Evolutionary conservation across 2,329 filamentous ascomycete species (phyloP), one percentile per base, ranked within the genome.

Genomic region (Sclerotiophoma versabilis): DNA sequence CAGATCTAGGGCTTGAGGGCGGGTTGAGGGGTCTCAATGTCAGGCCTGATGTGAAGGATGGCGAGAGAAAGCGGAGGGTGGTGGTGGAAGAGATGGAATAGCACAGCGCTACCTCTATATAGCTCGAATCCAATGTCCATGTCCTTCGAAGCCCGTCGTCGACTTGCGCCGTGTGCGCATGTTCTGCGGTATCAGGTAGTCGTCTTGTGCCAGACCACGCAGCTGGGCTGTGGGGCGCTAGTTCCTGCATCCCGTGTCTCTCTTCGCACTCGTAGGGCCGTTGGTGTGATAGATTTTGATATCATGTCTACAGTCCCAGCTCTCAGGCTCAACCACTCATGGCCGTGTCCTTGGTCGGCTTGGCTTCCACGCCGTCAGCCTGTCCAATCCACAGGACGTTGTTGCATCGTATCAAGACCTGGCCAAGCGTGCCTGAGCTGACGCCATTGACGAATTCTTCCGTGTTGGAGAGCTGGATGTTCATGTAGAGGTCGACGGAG

Each of bases 401-500:
- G 79, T 98, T 98, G 79, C 92, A 96, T 89, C 93, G 83, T 71
- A 99, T 98, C 69, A 99, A 77, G 38, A 99, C 93, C 78, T 96
- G 90, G 6, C 95, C 95, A 63, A 99, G 79, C 42, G 86, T 86
- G 52, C 92, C 93, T 29, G 89, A 92, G 75, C 87, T 88, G 83
- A 96, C 90, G 65, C 91, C 89, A 73, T 92, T 87, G 71, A 96
- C 90, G 78, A 89, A 97, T 78, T 99, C 95, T 79, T 96, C 91
- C 45, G 93, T 93, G 69, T 89, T 88, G 63, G 88, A 87, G 60
- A 99, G 85, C 80, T 98, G 92, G 62, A 99, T 87, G 81, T 99
- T 99, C 93, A 99, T 98, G 82, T 99, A 99, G 73, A 90, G 92
- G 80, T 99, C 95, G 72, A 96, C 91, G 69, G 90, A 93, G 72